Percentiles rank a stretch among this genome's conserved stretches.
These are phyloP conservation scores for Dianthus caryophyllus DNA, from an alignment of 148 eudicot genomes.

Conservation along the genomic window DNA sequence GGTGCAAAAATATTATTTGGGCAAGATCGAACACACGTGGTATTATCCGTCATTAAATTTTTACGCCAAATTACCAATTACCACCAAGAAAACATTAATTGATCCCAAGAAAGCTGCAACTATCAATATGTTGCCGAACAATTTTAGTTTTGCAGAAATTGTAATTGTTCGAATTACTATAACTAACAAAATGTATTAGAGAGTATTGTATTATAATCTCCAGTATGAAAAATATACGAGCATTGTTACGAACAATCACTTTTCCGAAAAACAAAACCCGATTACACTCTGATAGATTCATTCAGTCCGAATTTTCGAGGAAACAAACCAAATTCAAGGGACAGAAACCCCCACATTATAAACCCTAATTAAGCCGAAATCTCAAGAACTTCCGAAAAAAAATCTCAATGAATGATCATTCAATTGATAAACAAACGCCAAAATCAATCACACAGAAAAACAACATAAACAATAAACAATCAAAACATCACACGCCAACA, in stretches of 20 bases:
- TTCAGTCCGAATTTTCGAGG: not conserved
- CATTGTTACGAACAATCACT: no score
- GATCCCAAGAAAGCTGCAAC: not conserved
- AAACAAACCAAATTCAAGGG: not conserved
- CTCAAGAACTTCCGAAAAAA: not conserved
- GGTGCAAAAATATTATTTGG: not conserved
- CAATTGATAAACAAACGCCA: not conserved
- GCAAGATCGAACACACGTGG: not conserved
- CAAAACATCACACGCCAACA: not conserved
- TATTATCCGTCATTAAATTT: not conserved
- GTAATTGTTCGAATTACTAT: no score
- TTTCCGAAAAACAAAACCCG: not conserved
- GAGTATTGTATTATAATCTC: no score
- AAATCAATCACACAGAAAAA: slow-evolving; percentile 1
- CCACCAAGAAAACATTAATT: not conserved
- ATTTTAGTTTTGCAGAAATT: no score
- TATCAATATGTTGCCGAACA: not conserved
- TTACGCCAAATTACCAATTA: not conserved
- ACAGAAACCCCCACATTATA: slow-evolving; percentile 6
- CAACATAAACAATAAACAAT: not conserved
- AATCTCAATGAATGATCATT: not conserved
- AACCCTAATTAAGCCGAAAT: not conserved
- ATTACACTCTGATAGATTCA: not conserved
- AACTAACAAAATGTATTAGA: no score
- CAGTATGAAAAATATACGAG: no score